A percentile compares a stretch with the other conserved stretches of the same genome.
These are phyloP conservation scores for Casaregolazyma lundiana DNA, from an alignment of 1,139 yeast genomes.

Conservation along the genomic window DNA sequence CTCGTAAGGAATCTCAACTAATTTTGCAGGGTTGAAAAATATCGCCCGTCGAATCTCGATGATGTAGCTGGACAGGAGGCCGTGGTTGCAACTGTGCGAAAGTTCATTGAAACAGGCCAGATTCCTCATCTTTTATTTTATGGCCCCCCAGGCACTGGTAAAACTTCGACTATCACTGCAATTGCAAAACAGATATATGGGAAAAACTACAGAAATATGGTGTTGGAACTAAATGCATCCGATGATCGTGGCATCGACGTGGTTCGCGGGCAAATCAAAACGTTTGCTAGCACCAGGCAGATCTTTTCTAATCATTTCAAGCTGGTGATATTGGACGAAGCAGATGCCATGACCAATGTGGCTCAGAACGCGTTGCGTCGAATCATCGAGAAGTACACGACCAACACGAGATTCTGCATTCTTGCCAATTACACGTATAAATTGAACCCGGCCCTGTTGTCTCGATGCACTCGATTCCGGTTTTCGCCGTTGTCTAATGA, in stretches of 20 bases:
- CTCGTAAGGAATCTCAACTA: no score
- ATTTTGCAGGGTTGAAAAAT: conserved; percentile 82
- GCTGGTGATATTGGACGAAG: conserved; percentile 89
- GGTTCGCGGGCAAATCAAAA: conserved; percentile 77
- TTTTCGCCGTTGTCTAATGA: conserved; percentile 72
- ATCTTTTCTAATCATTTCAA: conserved; percentile 70
- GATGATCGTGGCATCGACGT: conserved; percentile 88
- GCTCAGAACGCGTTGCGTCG: conserved; percentile 95
- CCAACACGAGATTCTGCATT: conserved; percentile 92
- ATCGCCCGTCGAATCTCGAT: conserved; percentile 76
- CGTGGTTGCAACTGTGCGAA: conserved; percentile 74
- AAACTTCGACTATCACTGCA: conserved; percentile 90
- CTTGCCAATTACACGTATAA: conserved; percentile 96
- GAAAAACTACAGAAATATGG: conserved; percentile 77
- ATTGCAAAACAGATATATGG: conserved; percentile 91
- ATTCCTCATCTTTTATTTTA: conserved; percentile 88
- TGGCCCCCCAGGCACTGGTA: conserved; percentile 99
- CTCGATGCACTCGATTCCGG: conserved; percentile 92
- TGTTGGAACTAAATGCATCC: conserved; percentile 81
- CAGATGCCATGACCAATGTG: conserved; percentile 97
- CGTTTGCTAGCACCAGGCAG: conserved; percentile 85
- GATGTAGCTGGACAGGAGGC: conserved; percentile 91
- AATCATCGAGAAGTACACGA: conserved; percentile 86
- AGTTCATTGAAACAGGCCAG: conserved; percentile 76
- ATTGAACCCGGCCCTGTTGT: conserved; percentile 86